phyloP scores from a whole-genome alignment of 352 stramenopile genomes.

The Phytopythium vexans region DNA sequence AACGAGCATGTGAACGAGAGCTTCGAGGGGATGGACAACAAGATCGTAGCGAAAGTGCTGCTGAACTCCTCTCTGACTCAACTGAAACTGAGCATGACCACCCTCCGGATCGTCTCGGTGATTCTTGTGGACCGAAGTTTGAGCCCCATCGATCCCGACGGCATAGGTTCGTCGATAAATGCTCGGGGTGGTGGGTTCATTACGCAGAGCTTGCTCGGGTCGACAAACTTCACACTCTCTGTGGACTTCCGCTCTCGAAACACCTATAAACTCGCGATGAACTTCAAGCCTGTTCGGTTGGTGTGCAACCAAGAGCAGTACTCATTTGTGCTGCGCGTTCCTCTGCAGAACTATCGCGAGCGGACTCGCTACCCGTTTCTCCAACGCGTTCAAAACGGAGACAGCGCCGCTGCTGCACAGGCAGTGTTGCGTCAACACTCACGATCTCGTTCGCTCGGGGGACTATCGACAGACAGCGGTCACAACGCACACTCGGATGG shows the following conservation, averaged over 20 bases:
- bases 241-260: slow-evolving; percentile 61
- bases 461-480: no score
- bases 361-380: slow-evolving; percentile 46
- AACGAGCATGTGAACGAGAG: slow-evolving; percentile 66
- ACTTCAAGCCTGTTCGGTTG: slow-evolving; percentile 55
- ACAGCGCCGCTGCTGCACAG: no score
- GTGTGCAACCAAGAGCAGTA: slow-evolving; percentile 87
- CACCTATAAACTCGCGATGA: slow-evolving; percentile 54
- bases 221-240: slow-evolving; percentile 53
- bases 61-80: slow-evolving; percentile 79
- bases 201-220: slow-evolving; percentile 68
- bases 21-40: slow-evolving; percentile 68
- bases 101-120: slow-evolving; percentile 70
- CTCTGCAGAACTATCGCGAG: slow-evolving; percentile 75
- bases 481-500: background rate
- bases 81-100: slow-evolving; percentile 57
- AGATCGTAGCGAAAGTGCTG: slow-evolving; percentile 79
- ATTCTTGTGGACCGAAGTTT: slow-evolving; percentile 55
- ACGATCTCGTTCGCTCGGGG: slow-evolving; percentile 3
- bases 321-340: slow-evolving; percentile 67
- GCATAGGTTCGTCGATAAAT: slow-evolving; percentile 16
- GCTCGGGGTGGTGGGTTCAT: slow-evolving; percentile 36
- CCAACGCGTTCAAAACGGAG: slow-evolving; percentile 2
- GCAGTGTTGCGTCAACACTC: background rate
- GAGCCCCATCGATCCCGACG: background rate